Evolutionary conservation across 2,329 filamentous ascomycete genomes (phyloP).

Genomic region (Ascochyta clinopodiicola): DNA sequence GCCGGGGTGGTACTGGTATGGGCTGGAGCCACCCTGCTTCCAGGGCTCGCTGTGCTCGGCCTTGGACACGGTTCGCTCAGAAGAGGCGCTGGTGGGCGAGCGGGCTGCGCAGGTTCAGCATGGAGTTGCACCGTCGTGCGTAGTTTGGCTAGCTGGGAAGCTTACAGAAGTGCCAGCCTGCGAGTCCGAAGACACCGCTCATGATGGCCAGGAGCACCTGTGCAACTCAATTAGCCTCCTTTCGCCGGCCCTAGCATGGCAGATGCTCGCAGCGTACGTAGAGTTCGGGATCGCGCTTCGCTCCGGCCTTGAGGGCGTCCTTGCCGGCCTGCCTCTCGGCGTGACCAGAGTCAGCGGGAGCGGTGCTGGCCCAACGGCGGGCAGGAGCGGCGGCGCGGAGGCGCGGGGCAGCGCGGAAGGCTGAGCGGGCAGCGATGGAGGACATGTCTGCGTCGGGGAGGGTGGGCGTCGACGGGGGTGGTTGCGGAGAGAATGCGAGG

Average conservation of each 20-base stretch:
- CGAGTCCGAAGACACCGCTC: constrained; percentile 84
- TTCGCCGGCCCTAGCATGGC: neutral
- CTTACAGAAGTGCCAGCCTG: constrained; percentile 87
- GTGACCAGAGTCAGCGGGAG: constrained; percentile 37
- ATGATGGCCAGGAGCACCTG: constrained; percentile 93
- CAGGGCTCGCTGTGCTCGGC: constrained; percentile 85
- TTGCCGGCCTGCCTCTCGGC: constrained; percentile 56
- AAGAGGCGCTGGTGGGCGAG: constrained; percentile 83
- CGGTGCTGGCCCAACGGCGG: constrained; percentile 48
- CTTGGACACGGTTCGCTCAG: constrained; percentile 78
- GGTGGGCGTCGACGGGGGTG: constrained; percentile 18
- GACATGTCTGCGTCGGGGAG: constrained; percentile 48
- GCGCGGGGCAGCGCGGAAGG: constrained; percentile 55
- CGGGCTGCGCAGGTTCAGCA: constrained; percentile 63
- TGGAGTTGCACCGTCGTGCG: constrained; percentile 1
- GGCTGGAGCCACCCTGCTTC: constrained; percentile 70
- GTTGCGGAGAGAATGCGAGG: constrained; percentile 23
- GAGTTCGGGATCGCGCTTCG: constrained; percentile 75
- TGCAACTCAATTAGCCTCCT: constrained; percentile 31
- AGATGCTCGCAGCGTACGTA: constrained; percentile 61
- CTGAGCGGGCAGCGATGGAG: constrained; percentile 53
- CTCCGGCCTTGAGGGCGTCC: constrained; percentile 65
- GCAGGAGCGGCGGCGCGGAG: constrained; percentile 47
- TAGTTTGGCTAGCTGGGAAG: constrained; percentile 12
- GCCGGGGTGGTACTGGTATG: constrained; percentile 75